Conservation (phyloP, 2,329 filamentous ascomycete species). For the Rutstroemia sp. region DNA sequence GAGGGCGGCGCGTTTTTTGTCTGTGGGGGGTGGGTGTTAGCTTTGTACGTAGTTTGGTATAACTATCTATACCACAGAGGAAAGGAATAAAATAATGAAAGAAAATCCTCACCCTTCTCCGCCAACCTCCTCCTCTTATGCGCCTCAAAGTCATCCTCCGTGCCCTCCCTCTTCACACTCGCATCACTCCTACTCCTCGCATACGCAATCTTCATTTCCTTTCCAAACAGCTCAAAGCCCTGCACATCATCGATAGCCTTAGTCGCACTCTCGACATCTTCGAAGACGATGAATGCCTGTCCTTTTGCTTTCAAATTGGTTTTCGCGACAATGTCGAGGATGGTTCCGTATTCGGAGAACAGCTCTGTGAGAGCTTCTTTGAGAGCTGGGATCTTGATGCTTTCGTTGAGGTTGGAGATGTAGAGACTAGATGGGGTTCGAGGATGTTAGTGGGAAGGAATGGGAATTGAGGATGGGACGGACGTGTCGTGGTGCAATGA, state of each 20-base stretch:
- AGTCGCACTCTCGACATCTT: slow-evolving; percentile 68
- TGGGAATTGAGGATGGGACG: not conserved
- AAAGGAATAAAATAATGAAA: not conserved
- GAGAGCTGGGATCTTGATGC: slow-evolving; percentile 73
- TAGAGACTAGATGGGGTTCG: slow-evolving; percentile 45
- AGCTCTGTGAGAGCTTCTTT: slow-evolving; percentile 66
- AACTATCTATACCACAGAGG: not conserved
- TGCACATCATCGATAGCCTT: slow-evolving; percentile 83
- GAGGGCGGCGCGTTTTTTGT: slow-evolving; percentile 70
- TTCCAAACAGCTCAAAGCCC: slow-evolving; percentile 87
- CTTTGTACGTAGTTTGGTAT: not conserved
- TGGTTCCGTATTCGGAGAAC: slow-evolving; percentile 81
- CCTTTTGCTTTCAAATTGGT: slow-evolving; percentile 87
- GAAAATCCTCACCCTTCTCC: slow-evolving; percentile 65
- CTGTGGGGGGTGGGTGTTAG: slow-evolving; percentile 28
- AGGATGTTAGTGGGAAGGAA: not conserved
- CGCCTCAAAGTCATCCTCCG: slow-evolving; percentile 71
- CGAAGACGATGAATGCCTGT: slow-evolving; percentile 92
- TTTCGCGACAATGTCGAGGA: slow-evolving; percentile 82
- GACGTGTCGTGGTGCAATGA: slow-evolving; percentile 64
- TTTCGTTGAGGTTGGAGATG: slow-evolving; percentile 83
- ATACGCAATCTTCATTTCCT: slow-evolving; percentile 78
- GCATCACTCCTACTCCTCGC: slow-evolving; percentile 83
- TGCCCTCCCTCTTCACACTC: slow-evolving; percentile 68
- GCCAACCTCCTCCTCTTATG: slow-evolving; percentile 80